Percentiles rank a stretch among this genome's conserved stretches.
Conservation (phyloP, 352 stramenopile genomes). For the Phytophthora litchii region DNA sequence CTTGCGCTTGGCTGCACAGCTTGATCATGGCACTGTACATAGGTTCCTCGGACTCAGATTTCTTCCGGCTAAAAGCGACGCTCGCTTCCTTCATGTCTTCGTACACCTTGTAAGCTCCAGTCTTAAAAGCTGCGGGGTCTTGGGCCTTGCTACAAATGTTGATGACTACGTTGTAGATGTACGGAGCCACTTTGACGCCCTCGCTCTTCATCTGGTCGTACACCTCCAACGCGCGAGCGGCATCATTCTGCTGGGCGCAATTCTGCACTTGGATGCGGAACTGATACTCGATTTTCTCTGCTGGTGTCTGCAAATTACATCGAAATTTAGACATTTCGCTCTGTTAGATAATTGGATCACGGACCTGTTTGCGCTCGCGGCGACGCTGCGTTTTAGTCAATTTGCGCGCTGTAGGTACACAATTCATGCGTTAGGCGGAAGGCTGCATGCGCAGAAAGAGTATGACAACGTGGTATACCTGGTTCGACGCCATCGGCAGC, state of each 20-base stretch:
- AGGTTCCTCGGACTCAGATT: conserved; percentile 50
- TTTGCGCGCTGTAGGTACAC: conserved; percentile 20
- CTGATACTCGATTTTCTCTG: conserved; percentile 42
- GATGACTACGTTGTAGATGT: conserved; percentile 69
- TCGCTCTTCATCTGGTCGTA: conserved; percentile 60
- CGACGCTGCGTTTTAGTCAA: conserved; percentile 47
- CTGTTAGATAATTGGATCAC: neutral
- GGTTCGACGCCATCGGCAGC: conserved; percentile 10
- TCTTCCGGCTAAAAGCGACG: conserved; percentile 12
- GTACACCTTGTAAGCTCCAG: conserved; percentile 59
- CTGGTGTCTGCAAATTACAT: conserved; percentile 40
- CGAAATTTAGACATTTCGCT: conserved; percentile 1
- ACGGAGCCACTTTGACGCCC: conserved; percentile 38
- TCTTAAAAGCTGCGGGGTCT: conserved; percentile 35
- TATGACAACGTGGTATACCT: conserved; percentile 14
- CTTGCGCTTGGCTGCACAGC: conserved; percentile 61
- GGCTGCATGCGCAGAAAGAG: neutral
- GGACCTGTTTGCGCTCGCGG: conserved; percentile 58
- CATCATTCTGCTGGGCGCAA: conserved; percentile 50
- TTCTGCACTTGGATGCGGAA: conserved; percentile 51
- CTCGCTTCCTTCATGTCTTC: conserved; percentile 67
- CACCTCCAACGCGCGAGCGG: conserved; percentile 43
- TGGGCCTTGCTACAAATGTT: conserved; percentile 64
- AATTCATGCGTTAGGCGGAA: neutral
- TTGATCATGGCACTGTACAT: conserved; percentile 82